Conservation (phyloP, 2,329 filamentous ascomycete species). For the Massarina eburnea region DNA sequence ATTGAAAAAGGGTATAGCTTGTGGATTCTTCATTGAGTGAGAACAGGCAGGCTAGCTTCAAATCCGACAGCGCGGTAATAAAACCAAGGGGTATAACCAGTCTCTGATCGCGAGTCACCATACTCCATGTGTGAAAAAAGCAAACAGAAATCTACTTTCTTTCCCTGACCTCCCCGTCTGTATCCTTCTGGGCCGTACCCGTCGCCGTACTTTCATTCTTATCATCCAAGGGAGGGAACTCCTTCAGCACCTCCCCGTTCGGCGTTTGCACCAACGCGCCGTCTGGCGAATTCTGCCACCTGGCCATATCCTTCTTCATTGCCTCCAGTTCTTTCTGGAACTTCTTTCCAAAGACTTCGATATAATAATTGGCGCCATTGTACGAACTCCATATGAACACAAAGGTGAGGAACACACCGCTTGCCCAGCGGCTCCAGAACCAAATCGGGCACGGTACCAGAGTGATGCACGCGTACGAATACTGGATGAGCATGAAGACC, state of each 20-base stretch:
- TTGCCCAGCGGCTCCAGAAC: slow-evolving; percentile 87
- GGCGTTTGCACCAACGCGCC: slow-evolving; percentile 15
- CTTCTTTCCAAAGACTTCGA: slow-evolving; percentile 93
- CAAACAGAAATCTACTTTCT: slow-evolving; percentile 2
- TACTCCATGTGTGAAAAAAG: neutral
- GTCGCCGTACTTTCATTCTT: slow-evolving; percentile 10
- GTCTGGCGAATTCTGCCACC: slow-evolving; percentile 66
- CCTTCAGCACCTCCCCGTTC: slow-evolving; percentile 7
- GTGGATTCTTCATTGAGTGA: too few relatives aligned
- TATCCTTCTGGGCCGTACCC: neutral
- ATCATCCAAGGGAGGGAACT: slow-evolving; percentile 18
- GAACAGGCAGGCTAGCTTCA: neutral
- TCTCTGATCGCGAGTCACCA: neutral
- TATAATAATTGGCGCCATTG: slow-evolving; percentile 97
- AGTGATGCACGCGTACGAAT: slow-evolving; percentile 83
- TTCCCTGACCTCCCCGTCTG: slow-evolving; percentile 3
- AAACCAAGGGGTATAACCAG: neutral
- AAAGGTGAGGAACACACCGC: slow-evolving; percentile 70
- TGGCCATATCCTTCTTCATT: slow-evolving; percentile 83
- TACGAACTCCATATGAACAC: slow-evolving; percentile 97
- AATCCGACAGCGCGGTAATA: neutral
- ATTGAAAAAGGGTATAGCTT: too few relatives aligned
- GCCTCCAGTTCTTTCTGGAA: slow-evolving; percentile 96
- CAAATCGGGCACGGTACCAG: slow-evolving; percentile 94
- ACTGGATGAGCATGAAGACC: slow-evolving; percentile 96